Conservation (phyloP, 495 filamentous ascomycete species). For the Tetracladium marchalianum region DNA sequence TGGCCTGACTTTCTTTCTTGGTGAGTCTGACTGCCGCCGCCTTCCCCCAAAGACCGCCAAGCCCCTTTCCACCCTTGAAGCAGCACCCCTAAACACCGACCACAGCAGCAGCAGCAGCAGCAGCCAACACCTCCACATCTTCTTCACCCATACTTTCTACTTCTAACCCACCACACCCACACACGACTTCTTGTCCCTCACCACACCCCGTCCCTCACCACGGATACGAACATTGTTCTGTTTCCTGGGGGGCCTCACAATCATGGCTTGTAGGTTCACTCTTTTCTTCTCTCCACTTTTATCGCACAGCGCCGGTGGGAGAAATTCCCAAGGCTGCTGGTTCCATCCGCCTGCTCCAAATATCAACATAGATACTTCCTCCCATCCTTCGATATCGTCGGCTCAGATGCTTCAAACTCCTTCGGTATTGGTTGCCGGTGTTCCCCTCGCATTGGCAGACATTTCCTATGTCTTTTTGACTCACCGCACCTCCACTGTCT, state of each 20-base stretch:
- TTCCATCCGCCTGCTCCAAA: slow-evolving; percentile 10
- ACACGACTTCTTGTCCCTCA: neutral
- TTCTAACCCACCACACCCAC: neutral
- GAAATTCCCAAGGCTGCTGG: slow-evolving; percentile 9
- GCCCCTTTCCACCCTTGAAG: no score
- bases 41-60: no score
- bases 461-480: slow-evolving; percentile 1
- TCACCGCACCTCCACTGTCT: neutral
- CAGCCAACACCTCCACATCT: neutral
- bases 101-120: no score
- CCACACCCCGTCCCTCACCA: neutral
- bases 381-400: slow-evolving; percentile 8
- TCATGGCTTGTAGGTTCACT: slow-evolving; percentile 34
- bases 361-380: slow-evolving; percentile 4
- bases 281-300: slow-evolving; percentile 6
- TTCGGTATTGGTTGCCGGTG: neutral
- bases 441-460: neutral
- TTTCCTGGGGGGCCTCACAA: slow-evolving; percentile 22
- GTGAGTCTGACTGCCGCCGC: no score
- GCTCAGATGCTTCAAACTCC: neutral
- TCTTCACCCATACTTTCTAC: neutral
- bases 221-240: slow-evolving; percentile 10
- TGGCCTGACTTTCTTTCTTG: no score
- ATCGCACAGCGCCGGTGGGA: neutral
- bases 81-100: no score